phyloP scores from a whole-genome alignment of 495 filamentous ascomycete species.

The Aspergillus incahuasiensis region DNA sequence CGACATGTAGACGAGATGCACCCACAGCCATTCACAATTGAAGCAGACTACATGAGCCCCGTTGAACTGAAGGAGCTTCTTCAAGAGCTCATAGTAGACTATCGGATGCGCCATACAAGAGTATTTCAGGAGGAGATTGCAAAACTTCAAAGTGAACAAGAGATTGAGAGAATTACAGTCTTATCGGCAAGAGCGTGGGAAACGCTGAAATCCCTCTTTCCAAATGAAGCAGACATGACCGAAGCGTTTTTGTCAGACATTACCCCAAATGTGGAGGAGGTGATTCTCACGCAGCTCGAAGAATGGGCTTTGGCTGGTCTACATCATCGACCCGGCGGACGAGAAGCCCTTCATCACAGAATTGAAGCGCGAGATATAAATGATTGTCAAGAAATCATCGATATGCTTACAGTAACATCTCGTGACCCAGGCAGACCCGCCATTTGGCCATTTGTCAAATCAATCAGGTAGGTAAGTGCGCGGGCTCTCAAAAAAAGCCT shows the following conservation, averaged over 20 bases:
- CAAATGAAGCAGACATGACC: constrained; percentile 10
- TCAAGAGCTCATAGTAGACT: constrained; percentile 16
- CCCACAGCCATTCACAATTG: constrained; percentile 21
- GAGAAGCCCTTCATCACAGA: constrained; percentile 7
- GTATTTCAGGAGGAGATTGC: neutral
- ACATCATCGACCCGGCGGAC: constrained; percentile 15
- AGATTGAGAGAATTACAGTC: constrained; percentile 6
- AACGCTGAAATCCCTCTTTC: constrained; percentile 23
- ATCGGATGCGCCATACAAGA: neutral
- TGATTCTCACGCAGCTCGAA: constrained; percentile 13
- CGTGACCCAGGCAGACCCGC: neutral
- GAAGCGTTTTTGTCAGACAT: constrained; percentile 21
- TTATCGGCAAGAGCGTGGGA: constrained; percentile 13
- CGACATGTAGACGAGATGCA: constrained; percentile 20
- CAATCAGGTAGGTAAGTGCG: constrained; percentile 22
- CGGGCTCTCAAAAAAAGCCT: too few species aligned
- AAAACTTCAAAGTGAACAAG: constrained; percentile 12
- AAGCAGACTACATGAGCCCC: constrained; percentile 25
- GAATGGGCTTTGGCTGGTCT: constrained; percentile 16
- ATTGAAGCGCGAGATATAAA: constrained; percentile 11
- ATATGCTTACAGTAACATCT: constrained; percentile 16
- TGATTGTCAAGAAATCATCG: constrained; percentile 19
- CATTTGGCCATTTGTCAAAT: constrained; percentile 33
- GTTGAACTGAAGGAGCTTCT: constrained; percentile 23
- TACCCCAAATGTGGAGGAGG: neutral